Percentiles rank a stretch among this genome's conserved stretches.
Evolutionary conservation across 169 alveolate species (phyloP).

Genomic region (Perkinsus olseni): DNA sequence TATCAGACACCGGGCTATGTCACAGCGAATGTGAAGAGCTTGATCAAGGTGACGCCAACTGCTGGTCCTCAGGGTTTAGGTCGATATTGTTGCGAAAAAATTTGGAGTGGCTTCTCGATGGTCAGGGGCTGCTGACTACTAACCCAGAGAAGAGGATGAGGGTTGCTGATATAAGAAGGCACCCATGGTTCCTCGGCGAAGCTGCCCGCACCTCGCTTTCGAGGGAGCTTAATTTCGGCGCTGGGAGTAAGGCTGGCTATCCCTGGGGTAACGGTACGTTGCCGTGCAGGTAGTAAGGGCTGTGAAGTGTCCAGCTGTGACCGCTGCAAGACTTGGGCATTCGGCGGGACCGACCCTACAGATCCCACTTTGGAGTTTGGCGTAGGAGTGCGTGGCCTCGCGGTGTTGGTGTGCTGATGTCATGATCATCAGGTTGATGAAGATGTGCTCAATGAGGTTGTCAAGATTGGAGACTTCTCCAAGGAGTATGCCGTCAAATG

Average conservation of each 20-base stretch:
- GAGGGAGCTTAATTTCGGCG: background rate
- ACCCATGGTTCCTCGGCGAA: background rate
- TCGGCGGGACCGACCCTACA: background rate
- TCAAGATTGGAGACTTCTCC: conserved; percentile 32
- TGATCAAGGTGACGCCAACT: background rate
- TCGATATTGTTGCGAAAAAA: too few relatives aligned
- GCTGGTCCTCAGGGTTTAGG: too few relatives aligned
- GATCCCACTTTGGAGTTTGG: background rate
- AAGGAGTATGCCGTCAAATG: conserved; percentile 45
- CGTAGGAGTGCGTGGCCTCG: background rate
- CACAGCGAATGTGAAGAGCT: background rate
- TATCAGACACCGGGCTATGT: conserved; percentile 48
- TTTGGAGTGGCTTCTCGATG: conserved; percentile 50
- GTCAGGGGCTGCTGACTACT: background rate
- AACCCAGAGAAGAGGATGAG: background rate
- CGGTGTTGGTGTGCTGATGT: background rate
- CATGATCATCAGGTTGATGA: conserved; percentile 30
- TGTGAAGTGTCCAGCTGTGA: background rate
- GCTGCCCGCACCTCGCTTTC: background rate
- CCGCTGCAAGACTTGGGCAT: background rate
- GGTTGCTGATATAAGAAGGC: background rate
- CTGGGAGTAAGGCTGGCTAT: background rate
- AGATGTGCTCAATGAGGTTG: conserved; percentile 34
- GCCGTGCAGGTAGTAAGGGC: background rate
- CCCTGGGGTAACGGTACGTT: background rate